Evolutionary conservation across 345 rosid species (phyloP), one percentile per base, ranked within the genome.

Genomic region (Citrus maxima): DNA sequence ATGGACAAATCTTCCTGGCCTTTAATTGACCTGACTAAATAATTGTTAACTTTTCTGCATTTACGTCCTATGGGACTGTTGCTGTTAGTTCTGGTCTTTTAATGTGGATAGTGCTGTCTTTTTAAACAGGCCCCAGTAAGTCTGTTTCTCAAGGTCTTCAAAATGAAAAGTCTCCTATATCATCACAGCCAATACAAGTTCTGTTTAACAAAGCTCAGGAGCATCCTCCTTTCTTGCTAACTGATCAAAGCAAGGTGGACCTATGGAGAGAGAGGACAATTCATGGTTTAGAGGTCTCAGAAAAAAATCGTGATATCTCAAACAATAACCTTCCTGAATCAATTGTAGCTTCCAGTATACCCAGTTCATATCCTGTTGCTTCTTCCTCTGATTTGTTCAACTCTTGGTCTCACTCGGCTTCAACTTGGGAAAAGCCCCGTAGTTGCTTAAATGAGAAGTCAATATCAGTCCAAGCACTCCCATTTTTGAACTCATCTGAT

Each of bases 371-470:
- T 77, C 86, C 72, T 38, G 78, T 80, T 81, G 72, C 82, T 82
- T 81, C 72, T 35, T 66, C 84, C 72, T 77, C 89, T 82, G 91
- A 87, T 78, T 73, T 80, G 71, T 82, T 82, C 73, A 89, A 85
- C 79, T 76, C 91, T 46, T 88, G 90, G 91, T 79, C 90, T 77
- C 87, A 80, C 65, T 86, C 90, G 51, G 81, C 83, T 86, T 81
- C 90, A 68, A 78, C 91, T 81, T 88, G 88, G 86, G 93, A 88
- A 63, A 92, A 87, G 66, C 84, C 84, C 81, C 77, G 75, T 74
- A 77, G 77, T 81, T 84, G 86, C 84, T 83, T 89, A 82, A 87
- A 74, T 85, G 94, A 89, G 87, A 91, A 77, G 81, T 72, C 91
- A 16, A 58, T 87, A 71, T 73, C 93, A 18, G 87, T 70, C 83